These are phyloP conservation scores for Cordyceps farinosa DNA, from an alignment of 2,329 filamentous ascomycete species.

Conservation along the genomic window DNA sequence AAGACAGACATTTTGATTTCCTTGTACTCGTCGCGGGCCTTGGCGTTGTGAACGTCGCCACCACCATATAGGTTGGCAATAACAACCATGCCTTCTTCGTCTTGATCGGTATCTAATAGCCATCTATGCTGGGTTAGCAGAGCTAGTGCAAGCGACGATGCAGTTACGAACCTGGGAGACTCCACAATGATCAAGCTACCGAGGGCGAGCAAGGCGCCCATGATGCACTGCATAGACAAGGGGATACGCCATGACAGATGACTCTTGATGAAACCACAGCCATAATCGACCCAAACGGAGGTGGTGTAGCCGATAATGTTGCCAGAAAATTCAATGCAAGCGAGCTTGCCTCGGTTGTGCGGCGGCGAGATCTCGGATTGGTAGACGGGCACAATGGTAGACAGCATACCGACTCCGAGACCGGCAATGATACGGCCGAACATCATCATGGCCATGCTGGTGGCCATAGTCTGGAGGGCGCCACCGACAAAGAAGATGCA, in stretches of 20 bases:
- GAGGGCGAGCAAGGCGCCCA: conserved; percentile 80
- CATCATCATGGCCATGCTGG: conserved; percentile 86
- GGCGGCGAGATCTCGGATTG: conserved; percentile 95
- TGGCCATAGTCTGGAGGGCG: conserved; percentile 76
- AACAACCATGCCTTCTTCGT: conserved; percentile 96
- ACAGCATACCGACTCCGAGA: conserved; percentile 81
- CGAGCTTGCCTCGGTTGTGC: conserved; percentile 91
- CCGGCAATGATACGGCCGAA: conserved; percentile 78
- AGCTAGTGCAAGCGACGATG: conserved; percentile 12
- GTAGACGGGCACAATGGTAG: conserved; percentile 89
- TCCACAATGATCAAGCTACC: conserved; percentile 94
- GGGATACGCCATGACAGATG: conserved; percentile 89
- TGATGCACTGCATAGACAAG: conserved; percentile 86
- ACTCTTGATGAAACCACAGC: conserved; percentile 83
- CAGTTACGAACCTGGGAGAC: conserved; percentile 71
- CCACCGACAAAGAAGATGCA: conserved; percentile 83
- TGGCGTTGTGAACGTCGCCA: conserved; percentile 89
- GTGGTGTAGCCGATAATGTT: conserved; percentile 95
- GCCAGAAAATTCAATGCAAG: conserved; percentile 96
- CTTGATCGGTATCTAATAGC: conserved; percentile 95
- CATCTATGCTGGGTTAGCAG: conserved; percentile 57
- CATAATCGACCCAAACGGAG: conserved; percentile 98
- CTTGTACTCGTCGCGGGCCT: conserved; percentile 91
- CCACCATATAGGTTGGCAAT: conserved; percentile 96
- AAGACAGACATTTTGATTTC: conserved; percentile 99